Percentiles rank a stretch among this genome's conserved stretches.
These are phyloP conservation scores for Fusarium sp. DNA, from an alignment of 2,329 filamentous ascomycete species.

Conservation along the genomic window DNA sequence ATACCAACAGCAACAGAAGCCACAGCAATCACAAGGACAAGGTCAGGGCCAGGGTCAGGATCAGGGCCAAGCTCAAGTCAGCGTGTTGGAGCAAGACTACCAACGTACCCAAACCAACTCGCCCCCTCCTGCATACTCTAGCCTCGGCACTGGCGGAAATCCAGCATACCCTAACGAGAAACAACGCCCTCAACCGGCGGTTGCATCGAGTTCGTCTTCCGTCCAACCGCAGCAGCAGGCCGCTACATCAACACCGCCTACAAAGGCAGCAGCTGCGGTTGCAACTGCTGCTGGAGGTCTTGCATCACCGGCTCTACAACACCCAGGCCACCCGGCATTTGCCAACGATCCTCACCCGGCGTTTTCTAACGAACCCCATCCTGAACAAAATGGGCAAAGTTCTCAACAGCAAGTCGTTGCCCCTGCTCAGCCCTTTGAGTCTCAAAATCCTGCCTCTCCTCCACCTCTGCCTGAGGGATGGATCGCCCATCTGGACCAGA, in stretches of 20 bases:
- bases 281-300: conserved; percentile 49
- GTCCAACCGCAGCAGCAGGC: conserved; percentile 45
- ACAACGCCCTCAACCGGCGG: conserved; percentile 61
- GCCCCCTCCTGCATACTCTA: conserved; percentile 95
- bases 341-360: conserved; percentile 88
- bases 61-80: conserved; percentile 64
- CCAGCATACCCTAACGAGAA: conserved; percentile 85
- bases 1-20: conserved; percentile 36
- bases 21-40: conserved; percentile 40
- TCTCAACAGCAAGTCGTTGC: conserved; percentile 59
- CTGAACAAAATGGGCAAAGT: conserved; percentile 63
- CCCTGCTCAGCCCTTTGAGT: conserved; percentile 55
- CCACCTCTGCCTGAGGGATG: conserved; percentile 96
- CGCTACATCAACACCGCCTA: conserved; percentile 47
- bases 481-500: conserved; percentile 96
- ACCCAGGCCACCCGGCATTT: conserved; percentile 86
- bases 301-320: conserved; percentile 64
- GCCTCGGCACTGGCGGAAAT: conserved; percentile 68
- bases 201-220: conserved; percentile 47
- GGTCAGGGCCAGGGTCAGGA: conserved; percentile 56
- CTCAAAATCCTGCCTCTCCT: conserved; percentile 79
- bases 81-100: conserved; percentile 87
- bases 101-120: conserved; percentile 84
- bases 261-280: conserved; percentile 47
- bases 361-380: conserved; percentile 85